Percentiles rank a stretch among this genome's conserved stretches.
These are phyloP conservation scores for Wickerhamomyces silvicola DNA, from an alignment of 805 yeast genomes.

Conservation along the genomic window DNA sequence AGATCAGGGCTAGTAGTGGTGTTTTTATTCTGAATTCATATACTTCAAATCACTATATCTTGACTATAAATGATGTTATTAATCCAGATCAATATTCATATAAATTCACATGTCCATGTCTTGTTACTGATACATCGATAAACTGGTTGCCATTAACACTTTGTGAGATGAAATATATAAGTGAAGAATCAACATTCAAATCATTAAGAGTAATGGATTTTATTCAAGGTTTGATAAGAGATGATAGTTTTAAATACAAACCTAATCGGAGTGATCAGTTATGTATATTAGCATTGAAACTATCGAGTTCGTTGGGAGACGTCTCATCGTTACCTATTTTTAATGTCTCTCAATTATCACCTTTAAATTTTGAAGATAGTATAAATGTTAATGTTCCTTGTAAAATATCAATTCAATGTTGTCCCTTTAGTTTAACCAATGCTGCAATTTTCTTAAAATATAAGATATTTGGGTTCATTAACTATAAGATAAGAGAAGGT, in stretches of 20 bases:
- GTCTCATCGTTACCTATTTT: conserved; percentile 8
- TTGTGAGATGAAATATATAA: conserved; percentile 2
- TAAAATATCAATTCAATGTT: conserved; percentile 15
- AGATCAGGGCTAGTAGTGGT: conserved; percentile 17
- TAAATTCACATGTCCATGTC: conserved; percentile 10
- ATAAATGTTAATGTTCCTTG: conserved; percentile 10
- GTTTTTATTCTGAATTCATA: conserved; percentile 11
- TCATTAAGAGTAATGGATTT: conserved; percentile 2
- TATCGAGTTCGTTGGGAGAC: conserved; percentile 3
- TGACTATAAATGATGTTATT: conserved; percentile 12
- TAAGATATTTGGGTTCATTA: conserved; percentile 14
- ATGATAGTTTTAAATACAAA: conserved; percentile 14
- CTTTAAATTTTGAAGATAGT: conserved; percentile 8
- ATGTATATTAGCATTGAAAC: conserved; percentile 13
- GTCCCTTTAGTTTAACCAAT: conserved; percentile 25
- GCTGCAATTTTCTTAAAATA: conserved; percentile 21
- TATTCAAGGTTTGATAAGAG: conserved; percentile 5
- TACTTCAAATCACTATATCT: conserved; percentile 10
- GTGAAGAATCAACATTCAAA: neutral
- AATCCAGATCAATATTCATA: conserved; percentile 10
- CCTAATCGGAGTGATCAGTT: conserved; percentile 10
- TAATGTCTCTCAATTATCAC: conserved; percentile 4
- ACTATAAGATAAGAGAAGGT: conserved; percentile 9
- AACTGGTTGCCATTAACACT: conserved; percentile 13
- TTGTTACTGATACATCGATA: conserved; percentile 12